Base-by-base conservation (phyloP, 495 filamentous ascomycete genomes). In the Penicillium turbatum region DNA sequence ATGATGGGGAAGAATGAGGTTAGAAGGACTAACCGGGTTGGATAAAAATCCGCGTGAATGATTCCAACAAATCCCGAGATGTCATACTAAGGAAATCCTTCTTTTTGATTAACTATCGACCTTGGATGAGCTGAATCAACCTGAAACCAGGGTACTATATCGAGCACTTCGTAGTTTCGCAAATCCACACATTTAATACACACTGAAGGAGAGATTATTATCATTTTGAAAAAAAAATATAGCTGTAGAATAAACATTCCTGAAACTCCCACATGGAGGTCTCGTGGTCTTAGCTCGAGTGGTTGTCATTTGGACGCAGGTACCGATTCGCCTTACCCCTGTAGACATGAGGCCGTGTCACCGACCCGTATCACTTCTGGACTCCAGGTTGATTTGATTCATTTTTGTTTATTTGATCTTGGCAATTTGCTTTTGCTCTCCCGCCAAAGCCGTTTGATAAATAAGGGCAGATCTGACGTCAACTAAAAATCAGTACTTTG, bases 221-320 rank as follows among this genome's bases (percentile, higher is more conserved):
- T 11, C 31, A 27, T 31, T 45, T n/a, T n/a, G n/a, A 12, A 3
- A 16, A 41, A 2, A 11, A 16, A 34, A 9, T 26, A 21, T 19
- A 29, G 15, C 9, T 15, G n/a, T 21, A 29, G 15, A 36, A 2
- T 24, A 37, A 37, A 49, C 47, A 49, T 49, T 49, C 46, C 46
- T 17, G 41, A 48, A 12, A 27, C 31, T 15, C 27, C 53, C 62
- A 65, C 59, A 65, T 65, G 62, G 62, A 62, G 49, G 62, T 62
- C 62, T 65, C 62, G 60, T 65, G 60, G 62, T 54, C 55, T 41
- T 55, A 46, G 44, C n/a, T 27, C 21, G 11, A 47, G 35, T 6
- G 12, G 30, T 36, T 24, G 26, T 29, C n/a, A 19, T 31, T 34
- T 39, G 46, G 54, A 61, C 53, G 59, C 59, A 61, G 59, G 58